These are phyloP conservation scores for Ustilago cynodontis DNA, from an alignment of 1,284 basidiomycete genomes.

Conservation along the genomic window DNA sequence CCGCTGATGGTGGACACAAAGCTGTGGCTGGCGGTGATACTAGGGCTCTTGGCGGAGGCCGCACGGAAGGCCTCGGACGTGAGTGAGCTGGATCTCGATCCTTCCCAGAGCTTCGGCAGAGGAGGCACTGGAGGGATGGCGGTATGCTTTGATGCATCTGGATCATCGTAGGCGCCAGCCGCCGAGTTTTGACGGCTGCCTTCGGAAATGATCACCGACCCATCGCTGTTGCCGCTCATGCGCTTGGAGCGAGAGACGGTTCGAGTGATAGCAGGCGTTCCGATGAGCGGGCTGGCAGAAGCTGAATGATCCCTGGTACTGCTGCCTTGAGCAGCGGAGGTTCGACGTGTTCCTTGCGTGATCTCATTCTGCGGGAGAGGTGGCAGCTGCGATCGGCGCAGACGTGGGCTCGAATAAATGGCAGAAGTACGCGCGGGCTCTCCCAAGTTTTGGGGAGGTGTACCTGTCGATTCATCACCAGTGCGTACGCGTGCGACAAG, in stretches of 20 bases:
- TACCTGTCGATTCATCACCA: slow-evolving; percentile 16
- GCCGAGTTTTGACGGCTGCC: slow-evolving; percentile 25
- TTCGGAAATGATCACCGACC: slow-evolving; percentile 26
- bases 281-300: slow-evolving; percentile 25
- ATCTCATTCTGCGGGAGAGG: slow-evolving; percentile 56
- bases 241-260: slow-evolving; percentile 39
- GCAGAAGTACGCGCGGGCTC: slow-evolving; percentile 28
- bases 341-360: slow-evolving; percentile 30
- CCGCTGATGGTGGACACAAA: slow-evolving; percentile 40
- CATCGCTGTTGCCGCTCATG: slow-evolving; percentile 49
- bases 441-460: slow-evolving; percentile 11
- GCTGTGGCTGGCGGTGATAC: slow-evolving; percentile 32
- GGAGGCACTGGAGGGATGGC: slow-evolving; percentile 93
- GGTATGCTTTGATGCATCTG: slow-evolving; percentile 22
- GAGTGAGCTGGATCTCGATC: slow-evolving; percentile 77
- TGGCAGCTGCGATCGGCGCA: slow-evolving; percentile 55
- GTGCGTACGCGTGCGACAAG: slow-evolving; percentile 31
- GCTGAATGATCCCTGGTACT: slow-evolving; percentile 21
- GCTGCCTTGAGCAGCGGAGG: slow-evolving; percentile 22
- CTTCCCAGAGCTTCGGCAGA: slow-evolving; percentile 88
- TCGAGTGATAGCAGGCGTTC: slow-evolving; percentile 19
- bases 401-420: slow-evolving; percentile 51
- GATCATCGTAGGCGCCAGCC: slow-evolving; percentile 23
- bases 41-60: slow-evolving; percentile 29
- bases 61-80: slow-evolving; percentile 40